Evolutionary conservation across 2,329 filamentous ascomycete species (phyloP), one percentile per base, ranked within the genome.

Genomic region (Paracamarosporium sp.): DNA sequence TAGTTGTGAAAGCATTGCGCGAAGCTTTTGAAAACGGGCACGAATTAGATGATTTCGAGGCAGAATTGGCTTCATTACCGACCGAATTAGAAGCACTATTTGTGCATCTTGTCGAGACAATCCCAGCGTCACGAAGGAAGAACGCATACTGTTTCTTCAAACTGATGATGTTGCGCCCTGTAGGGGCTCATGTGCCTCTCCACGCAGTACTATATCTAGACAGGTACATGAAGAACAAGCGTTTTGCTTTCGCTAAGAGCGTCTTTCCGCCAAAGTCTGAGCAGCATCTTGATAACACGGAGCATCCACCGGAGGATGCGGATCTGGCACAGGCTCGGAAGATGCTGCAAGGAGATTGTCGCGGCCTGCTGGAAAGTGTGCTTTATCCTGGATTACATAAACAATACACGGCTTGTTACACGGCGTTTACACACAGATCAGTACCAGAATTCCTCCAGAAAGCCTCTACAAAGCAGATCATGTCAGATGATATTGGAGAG

Each of bases 1-100:
- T 62, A 17, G 59, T 62, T 4, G 28, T 59, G 11, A 54, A 50
- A 40, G 15, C 27, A 9, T 17, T 59, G 2, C 48, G 50, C 8
- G 44, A 59, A 17, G 33, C 24, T 11, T 4, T 54, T 6, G 50
- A 56, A 13, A 24, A 53, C 33, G 48, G 41, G 15, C 25, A 33
- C 22, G 30, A 46, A 13, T n/a, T 53, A 8, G 27, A 17, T 22
- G 17, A 28, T 6, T 46, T 61, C 17, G 43, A 56, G n/a, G 43
- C 24, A 0, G 41, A 36, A 36, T 35, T 58, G 8, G 35, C 47
- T 9, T 35, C 25, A 4, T 17, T 59, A 11, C 53, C 53, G 9
- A 11, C 6, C 9, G 25, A 53, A 22, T 15, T 56, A 4, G 48
- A 59, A 17, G 17, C 12, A 20, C 47, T 58, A 6, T 56, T 53